Percentiles rank a stretch among this genome's conserved stretches.
Conservation (phyloP, 2,329 filamentous ascomycete genomes). For the Curvularia sp. region DNA sequence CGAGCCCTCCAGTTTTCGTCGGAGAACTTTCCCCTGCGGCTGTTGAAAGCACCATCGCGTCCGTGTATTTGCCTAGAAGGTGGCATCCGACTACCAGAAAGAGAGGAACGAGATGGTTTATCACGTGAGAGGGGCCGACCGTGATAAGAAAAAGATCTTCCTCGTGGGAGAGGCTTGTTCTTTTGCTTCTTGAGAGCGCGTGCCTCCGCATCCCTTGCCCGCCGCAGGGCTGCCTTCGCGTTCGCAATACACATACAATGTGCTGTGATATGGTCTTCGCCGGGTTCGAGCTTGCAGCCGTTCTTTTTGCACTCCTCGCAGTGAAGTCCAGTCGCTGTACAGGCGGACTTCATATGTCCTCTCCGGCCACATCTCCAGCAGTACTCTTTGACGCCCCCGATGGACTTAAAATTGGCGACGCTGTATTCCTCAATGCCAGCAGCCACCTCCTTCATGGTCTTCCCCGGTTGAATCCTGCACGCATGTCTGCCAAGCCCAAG, state of each 20-base stretch:
- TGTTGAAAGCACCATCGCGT: not conserved
- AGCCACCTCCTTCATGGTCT: constrained; percentile 13
- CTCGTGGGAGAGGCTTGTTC: not conserved
- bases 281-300: not conserved
- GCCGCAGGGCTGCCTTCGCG: not conserved
- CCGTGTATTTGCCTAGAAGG: not conserved
- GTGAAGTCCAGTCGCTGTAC: constrained; percentile 6
- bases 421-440: constrained; percentile 15
- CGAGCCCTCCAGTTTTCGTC: not conserved
- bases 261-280: constrained; percentile 13
- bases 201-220: constrained; percentile 1
- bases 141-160: not conserved
- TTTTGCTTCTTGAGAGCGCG: not conserved
- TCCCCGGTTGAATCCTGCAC: not conserved
- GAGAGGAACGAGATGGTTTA: not conserved
- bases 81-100: not conserved
- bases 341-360: constrained; percentile 14
- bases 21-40: constrained; percentile 2
- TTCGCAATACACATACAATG: constrained; percentile 14
- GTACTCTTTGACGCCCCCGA: constrained; percentile 18
- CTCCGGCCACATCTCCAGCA: constrained; percentile 19
- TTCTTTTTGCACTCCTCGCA: constrained; percentile 17
- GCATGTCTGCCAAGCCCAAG: constrained; percentile 15
- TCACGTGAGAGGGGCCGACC: not conserved
- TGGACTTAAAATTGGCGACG: constrained; percentile 9